A percentile compares a stretch with the other conserved stretches of the same genome.
phyloP scores from a whole-genome alignment of 1,139 yeast genomes.

The Zygoascus meyerae region DNA sequence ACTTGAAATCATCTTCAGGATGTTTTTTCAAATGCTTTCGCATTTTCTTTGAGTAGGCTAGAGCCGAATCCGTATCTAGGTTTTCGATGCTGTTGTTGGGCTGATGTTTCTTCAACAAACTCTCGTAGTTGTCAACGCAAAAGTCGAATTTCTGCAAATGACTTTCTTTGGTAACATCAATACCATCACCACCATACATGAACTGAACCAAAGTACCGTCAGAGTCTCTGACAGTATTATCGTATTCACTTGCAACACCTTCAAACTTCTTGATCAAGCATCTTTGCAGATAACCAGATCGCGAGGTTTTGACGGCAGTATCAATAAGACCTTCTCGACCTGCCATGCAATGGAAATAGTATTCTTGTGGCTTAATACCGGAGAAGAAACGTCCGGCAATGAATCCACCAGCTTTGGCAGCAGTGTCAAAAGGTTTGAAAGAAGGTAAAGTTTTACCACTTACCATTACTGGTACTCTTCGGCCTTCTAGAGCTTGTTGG shows the following conservation, averaged over 20 bases:
- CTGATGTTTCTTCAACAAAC: constrained; percentile 78
- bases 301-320: constrained; percentile 97
- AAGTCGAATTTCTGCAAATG: constrained; percentile 91
- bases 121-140: constrained; percentile 86
- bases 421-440: constrained; percentile 93
- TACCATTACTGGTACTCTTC: constrained; percentile 99
- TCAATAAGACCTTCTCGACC: constrained; percentile 99
- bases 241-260: constrained; percentile 93
- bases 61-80: constrained; percentile 77
- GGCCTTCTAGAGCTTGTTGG: constrained; percentile 98
- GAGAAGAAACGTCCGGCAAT: constrained; percentile 96
- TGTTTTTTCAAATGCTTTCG: constrained; percentile 69
- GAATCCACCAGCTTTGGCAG: constrained; percentile 98
- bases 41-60: constrained; percentile 73
- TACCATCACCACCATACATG: constrained; percentile 95
- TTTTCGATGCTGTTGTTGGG: constrained; percentile 72
- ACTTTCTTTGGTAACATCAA: constrained; percentile 91
- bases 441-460: constrained; percentile 97
- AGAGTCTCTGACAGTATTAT: constrained; percentile 91
- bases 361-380: constrained; percentile 98
- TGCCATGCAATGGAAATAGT: constrained; percentile 99
- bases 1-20: constrained; percentile 54
- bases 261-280: constrained; percentile 97
- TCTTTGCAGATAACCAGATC: constrained; percentile 98
- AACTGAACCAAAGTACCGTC: constrained; percentile 94